Percentiles rank a stretch among this genome's conserved stretches.
Evolutionary conservation across 75 land plant species (phyloP).

Genomic region (Pinus albicaulis): DNA sequence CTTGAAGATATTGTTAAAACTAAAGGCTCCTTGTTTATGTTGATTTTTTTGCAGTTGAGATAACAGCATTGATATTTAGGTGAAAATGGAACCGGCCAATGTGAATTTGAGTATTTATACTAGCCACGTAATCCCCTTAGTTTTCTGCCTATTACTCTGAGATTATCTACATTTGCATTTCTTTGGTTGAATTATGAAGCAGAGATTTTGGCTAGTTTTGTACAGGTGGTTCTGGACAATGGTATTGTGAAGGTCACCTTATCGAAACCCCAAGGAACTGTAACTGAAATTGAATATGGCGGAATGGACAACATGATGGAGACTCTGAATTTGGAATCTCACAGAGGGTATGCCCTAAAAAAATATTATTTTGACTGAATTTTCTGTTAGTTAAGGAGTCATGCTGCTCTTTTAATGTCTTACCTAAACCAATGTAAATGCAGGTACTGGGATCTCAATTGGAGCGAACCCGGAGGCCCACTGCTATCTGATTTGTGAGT

Average conservation of each 20-base stretch:
- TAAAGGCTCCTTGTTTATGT: too few species aligned
- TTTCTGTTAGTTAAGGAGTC: neutral
- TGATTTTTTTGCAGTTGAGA: too few species aligned
- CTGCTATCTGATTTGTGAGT: slow-evolving; percentile 36
- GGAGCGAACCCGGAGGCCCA: slow-evolving; percentile 38
- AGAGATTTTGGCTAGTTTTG: neutral
- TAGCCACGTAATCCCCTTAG: too few species aligned
- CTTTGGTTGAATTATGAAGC: neutral
- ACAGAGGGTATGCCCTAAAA: slow-evolving; percentile 30
- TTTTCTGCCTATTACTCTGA: too few species aligned
- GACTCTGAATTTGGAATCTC: slow-evolving; percentile 20
- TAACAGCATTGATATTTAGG: too few species aligned
- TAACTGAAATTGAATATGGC: slow-evolving; percentile 33
- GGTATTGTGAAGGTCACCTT: slow-evolving; percentile 36
- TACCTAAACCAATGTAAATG: neutral
- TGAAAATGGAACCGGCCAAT: too few species aligned
- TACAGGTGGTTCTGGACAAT: slow-evolving; percentile 39
- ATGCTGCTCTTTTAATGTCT: neutral
- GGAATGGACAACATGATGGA: slow-evolving; percentile 50
- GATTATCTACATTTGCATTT: too few species aligned
- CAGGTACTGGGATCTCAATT: slow-evolving; percentile 58
- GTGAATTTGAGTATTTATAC: too few species aligned
- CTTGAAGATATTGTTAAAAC: too few species aligned
- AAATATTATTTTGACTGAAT: neutral
- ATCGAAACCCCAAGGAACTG: slow-evolving; percentile 33